Base-by-base conservation (phyloP, 768 basidiomycete genomes). In the Rhizopogon roseolus region DNA sequence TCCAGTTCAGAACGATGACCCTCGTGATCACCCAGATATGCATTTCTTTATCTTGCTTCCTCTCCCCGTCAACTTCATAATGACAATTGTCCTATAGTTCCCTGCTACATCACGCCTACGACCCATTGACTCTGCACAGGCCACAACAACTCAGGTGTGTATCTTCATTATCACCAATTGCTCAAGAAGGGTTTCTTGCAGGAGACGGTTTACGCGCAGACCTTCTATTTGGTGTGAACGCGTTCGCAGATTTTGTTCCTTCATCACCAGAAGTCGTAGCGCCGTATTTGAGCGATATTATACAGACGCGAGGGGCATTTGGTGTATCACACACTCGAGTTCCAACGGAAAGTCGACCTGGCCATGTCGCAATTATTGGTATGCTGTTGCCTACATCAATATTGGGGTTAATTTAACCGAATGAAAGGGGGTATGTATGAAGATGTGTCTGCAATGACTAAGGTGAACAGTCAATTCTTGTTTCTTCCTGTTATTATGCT, bases 321-420 rank as follows among this genome's bases (percentile, higher is more conserved):
- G 92, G 92, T 6, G 77, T 94, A 19, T 90, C 87, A 5, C 91
- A 93, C 66, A 93, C 91, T 1, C 78, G 82, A 28, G 91, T 93
- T 4, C 92, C 92, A 19, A 94, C 92, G 5, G 92, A 94, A 62
- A 90, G 87, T 65, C 72, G 92, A 22, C 91, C 92, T 1, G 92
- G 92, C 9, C 92, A 93, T 65, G 90, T 94, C 25, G 91, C 92
- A 19, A 80, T 94, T 50, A 92, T 93, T 56, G 92, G 87, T 82
- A 57, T 11, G 70, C 60, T 45, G 3, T 49, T 39, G 37, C 6
- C 40, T 17, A 16, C 42, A 1, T 32, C 13, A 41, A n/a, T 5
- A 53, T 55, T 22, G 4, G n/a, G 52, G n/a, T 46, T 56, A 44
- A 60, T 34, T 25, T 58, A 16, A 8, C 22, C 14, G n/a, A 44